Evolutionary conservation across 2,329 filamentous ascomycete species (phyloP), one percentile per base, ranked within the genome.

Genomic region (Calonectria hawksworthii): DNA sequence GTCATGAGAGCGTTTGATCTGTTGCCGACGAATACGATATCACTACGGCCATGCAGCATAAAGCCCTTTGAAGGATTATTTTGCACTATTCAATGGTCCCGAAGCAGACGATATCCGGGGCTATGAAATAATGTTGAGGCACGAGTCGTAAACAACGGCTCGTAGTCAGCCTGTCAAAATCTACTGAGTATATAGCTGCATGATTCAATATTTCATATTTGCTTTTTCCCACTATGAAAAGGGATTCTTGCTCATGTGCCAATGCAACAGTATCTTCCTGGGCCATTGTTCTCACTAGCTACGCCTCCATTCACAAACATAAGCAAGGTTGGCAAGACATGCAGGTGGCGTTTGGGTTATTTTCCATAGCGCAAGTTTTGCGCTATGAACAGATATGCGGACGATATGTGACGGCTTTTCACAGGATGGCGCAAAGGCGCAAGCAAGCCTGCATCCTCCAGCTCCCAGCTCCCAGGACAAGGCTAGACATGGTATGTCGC

Each of bases 81-180:
- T 64, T 74, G 50, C 47, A 61, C 14, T 23, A 59, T 73, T 63
- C n/a, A 66, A 63, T 21, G 36, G n/a, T 52, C 52, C 72, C 63
- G 30, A 68, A 38, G 54, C 36, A 74, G 21, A 71, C 61, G 44
- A 54, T 44, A 71, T 63, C 68, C 28, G 63, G 63, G 28, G 34
- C 54, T 41, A 68, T 52, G 63, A 74, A 66, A 36, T 71, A 71
- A 74, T 74, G 52, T 32, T 23, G 66, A 51, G 66, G 23, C 66
- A 64, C 32, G 56, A 28, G 54, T 28, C 47, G 32, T n/a, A 26
- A 34, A 54, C 30, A 63, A 56, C 34, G 36, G 44, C 34, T 18
- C 28, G 14, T 36, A 51, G 64, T 28, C 50, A 32, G 16, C 23
- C 56, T 73, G 50, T 59, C 18, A 66, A 70, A 56, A 70, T 41